Evolutionary conservation across 768 basidiomycete species (phyloP), one percentile per base, ranked within the genome.

Genomic region (Lentinula raphanica): DNA sequence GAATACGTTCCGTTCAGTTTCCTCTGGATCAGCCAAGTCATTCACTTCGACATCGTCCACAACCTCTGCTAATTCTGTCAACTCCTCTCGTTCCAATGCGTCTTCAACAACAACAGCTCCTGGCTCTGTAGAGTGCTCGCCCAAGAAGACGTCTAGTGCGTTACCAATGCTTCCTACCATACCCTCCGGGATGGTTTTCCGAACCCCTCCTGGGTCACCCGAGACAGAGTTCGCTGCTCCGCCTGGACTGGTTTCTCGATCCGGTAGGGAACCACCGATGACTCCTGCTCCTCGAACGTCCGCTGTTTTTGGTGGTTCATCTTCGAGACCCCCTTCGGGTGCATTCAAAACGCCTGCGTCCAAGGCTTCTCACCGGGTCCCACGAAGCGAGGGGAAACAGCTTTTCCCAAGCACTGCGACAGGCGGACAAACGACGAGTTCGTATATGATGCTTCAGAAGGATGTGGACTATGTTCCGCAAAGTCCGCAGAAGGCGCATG

Each of bases 381-480:
- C 28, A 63, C 35, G 31, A 38, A 54, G 23, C 42, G 53, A 44
- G 28, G 40, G 40, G 13, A 35, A 25, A 23, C 38, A 27, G 13
- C 13, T 27, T 2, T 29, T 40, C 36, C 53, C 53, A 3, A 8
- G 8, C 28, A 17, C 9, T 39, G 9, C 15, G 25, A 23, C 54
- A 2, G 29, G 29, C 27, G 51, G 68, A 12, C 77, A 80, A 61
- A 71, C 80, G n/a, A n/a, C n/a, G 12, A 76, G 79, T 8, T 71
- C 83, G 17, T 76, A 90, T 63, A 74, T 84, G 69, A 81, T 90
- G 84, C 75, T 92, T 25, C 77, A 75, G 49, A 84, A 76, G 55
- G 90, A 92, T 12, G 77, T 90, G 4, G 90, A 92, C 54, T 92
- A 82, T 57, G 78, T 83, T 21, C 90, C 90, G 1, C 72, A 78